Base-by-base conservation (phyloP, 1,284 basidiomycete species). In the Cutaneotrichosporon sp. region DNA sequence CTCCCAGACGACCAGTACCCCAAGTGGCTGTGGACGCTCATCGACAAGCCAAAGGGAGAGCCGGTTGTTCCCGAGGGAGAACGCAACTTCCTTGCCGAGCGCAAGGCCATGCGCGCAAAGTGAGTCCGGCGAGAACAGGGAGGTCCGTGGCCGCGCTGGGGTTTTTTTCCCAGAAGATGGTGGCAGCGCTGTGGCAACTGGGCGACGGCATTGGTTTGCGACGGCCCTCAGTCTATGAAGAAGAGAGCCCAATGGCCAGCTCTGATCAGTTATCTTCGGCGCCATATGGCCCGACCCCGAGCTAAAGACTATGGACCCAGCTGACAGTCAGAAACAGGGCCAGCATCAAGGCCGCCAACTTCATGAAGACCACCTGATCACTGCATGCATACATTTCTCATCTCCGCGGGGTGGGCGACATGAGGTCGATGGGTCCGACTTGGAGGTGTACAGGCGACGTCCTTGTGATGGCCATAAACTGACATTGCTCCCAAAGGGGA, bases 1-100 rank as follows among this genome's bases (percentile, higher is more conserved):
- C 75, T 82, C 12, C 78, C 86, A 3, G 92, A 97, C 73, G 83
- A 87, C 36, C 83, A 86, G 64, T 96, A 97, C 72, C 92, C 92
- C 1, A 70, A 81, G 4, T 96, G 92, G 92, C 74, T 97, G 41
- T 97, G 91, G 90, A 84, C 80, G 20, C 70, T 92, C 40, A 75
- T 90, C 35, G 70, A 68, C 30, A 58, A 63, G 45, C 57, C 59
- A 14, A 58, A 44, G 53, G 49, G 56, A n/a, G 39, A 51, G 22
- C 36, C 61, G 21, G 22, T 52, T 51, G 48, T 47, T 23, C 42
- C 47, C 46, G 55, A 59, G 50, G 61, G 60, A n/a, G 49, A 63
- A 58, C 59, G 66, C 21, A 67, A 73, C 61, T 64, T 66, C 45
- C 41, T 51, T 37, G 55, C 58, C 34, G 70, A 72, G 67, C 69